These are phyloP conservation scores for Leishmania major DNA, from an alignment of 208 protist genomes.

Conservation along the genomic window DNA sequence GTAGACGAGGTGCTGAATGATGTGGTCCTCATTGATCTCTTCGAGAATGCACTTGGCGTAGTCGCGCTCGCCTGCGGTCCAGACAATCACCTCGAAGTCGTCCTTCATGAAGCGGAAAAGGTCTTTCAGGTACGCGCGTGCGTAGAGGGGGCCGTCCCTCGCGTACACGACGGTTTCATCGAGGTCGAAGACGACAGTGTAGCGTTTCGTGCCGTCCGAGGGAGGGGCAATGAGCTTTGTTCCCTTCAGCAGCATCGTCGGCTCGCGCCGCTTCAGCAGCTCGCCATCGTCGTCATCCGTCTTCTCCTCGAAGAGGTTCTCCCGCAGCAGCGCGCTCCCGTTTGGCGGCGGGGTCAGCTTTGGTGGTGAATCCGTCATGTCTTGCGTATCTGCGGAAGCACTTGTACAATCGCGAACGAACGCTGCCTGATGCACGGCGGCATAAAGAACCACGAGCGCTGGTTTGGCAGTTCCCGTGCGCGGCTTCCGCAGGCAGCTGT, in stretches of 20 bases:
- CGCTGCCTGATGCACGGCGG: not conserved
- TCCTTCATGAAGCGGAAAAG: constrained; percentile 76
- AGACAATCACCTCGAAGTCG: constrained; percentile 90
- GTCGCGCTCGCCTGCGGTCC: constrained; percentile 88
- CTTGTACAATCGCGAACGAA: not conserved
- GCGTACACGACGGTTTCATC: constrained; percentile 94
- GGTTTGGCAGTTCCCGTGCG: not conserved
- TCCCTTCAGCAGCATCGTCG: constrained; percentile 67
- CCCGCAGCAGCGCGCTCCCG: constrained; percentile 70
- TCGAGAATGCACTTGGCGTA: constrained; percentile 91
- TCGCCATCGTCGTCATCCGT: constrained; percentile 47
- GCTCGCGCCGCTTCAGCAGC: constrained; percentile 70
- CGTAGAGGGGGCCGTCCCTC: constrained; percentile 85
- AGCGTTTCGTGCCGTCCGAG: constrained; percentile 42
- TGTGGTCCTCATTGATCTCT: constrained; percentile 85
- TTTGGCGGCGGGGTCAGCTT: constrained; percentile 57
- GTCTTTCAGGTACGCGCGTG: constrained; percentile 77
- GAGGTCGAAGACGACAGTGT: constrained; percentile 90
- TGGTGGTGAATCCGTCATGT: constrained; percentile 22
- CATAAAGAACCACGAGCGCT: not conserved
- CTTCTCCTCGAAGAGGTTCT: constrained; percentile 78
- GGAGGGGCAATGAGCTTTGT: constrained; percentile 65
- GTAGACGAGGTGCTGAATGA: constrained; percentile 84
- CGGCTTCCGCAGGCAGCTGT: not conserved
- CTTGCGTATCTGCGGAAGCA: not conserved